Evolutionary conservation across 1,139 yeast genomes (phyloP), one percentile per base, ranked within the genome.

Genomic region (Debaryomyces subglobosus): DNA sequence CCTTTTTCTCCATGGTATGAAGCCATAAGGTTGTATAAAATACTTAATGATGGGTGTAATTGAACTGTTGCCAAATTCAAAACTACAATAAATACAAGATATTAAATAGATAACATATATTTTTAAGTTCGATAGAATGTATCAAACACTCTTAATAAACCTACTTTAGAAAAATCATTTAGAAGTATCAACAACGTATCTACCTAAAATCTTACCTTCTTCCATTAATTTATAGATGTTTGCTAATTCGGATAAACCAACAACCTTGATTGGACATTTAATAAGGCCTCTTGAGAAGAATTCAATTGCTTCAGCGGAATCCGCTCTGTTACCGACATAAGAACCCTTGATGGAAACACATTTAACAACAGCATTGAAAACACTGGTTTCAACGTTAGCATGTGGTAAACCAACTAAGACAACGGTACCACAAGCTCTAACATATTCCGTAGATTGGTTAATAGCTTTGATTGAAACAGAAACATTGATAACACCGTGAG

Each of bases 301-400:
- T 60, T 85, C 90, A 57, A 86, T 68, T 48, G 92, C 91, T 69
- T 85, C 91, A 57, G 87, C 78, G 39, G 89, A 78, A 66, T 86
- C 91, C 54, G 87, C 88, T 75, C 92, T 81, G 81, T 85, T 85
- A 63, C 92, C 92, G 50, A 86, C 91, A 61, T 85, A 85, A 43
- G 91, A 85, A 62, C 91, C 92, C 63, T 72, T 79, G 60, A 86
- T 82, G 59, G 74, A 73, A 55, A 85, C 75, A 41, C 88, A 81
- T 67, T 79, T 85, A 52, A 84, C 79, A 49, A 86, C 91, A 47
- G 86, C 79, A 37, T 77, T 76, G 65, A 86, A 85, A 47, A 86
- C 86, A 47, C 83, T 79, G 24, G 89, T 79, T 56, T 73, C 71
- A 58, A 85, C 83, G 58, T 81, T 78, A 44, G 91, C 88, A 60